Evolutionary conservation across 805 yeast species (phyloP), one percentile per base, ranked within the genome.

Genomic region (Hanseniaspora valbyensis): DNA sequence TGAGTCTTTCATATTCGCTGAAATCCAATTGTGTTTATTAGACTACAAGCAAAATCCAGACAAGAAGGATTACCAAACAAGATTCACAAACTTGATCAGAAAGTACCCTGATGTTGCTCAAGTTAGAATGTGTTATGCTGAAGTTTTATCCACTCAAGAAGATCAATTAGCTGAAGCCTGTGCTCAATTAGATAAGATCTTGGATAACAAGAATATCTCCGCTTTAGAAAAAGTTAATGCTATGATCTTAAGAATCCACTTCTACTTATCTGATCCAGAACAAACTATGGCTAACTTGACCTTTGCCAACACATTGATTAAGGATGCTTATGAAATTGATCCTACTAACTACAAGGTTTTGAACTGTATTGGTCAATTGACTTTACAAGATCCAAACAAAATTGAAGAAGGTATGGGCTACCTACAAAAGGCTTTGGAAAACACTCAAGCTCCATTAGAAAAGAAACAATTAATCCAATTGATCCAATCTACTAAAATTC

Each of bases 51-150:
- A 77, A 63, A 85, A 83, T 49, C 69, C 75, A 41, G 62, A 64
- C 40, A 65, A 71, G 49, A 73, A 69, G 33, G 77, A 73, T 46
- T 79, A 90, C 57, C 81, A 77, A 63, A 73, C 75, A 56, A 68
- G 75, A 53, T 87, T 87, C 68, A 73, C 75, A 54, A 80, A 75
- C 54, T 87, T 90, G 33, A 78, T 76, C 61, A 71, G 74, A 65
- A 74, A 74, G 65, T 86, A 86, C 77, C 89, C 95, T 58, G 76
- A 89, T 22, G 76, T 83, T 49, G 86, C 97, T 51, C 96, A 87
- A 66, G 83, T 88, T 59, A 95, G 92, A 70, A 89, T 87, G 72
- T 92, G 88, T 69, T 88, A 81, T 63, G 98, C 97, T 62, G 98
- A 92, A 71, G 81, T 90, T 45, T 74, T 90, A 60, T 80, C 85